phyloP scores from a whole-genome alignment of 2,329 filamentous ascomycete species.

The Diaporthe vaccinii region DNA sequence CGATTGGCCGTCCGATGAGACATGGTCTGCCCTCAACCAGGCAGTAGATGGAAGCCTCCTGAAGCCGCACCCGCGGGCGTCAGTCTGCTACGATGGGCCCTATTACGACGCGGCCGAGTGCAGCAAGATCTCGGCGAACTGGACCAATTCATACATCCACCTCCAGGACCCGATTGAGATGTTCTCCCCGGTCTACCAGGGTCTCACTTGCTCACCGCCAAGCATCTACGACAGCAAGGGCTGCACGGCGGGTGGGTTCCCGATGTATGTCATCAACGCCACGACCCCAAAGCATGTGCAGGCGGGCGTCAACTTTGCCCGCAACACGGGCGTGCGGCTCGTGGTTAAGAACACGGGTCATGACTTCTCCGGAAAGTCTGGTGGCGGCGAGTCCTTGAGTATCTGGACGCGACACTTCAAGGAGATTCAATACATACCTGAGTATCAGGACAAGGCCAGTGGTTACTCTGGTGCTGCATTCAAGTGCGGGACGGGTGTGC shows the following conservation, averaged over 20 bases:
- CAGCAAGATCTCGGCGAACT: slow-evolving; percentile 47
- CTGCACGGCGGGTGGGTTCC: slow-evolving; percentile 53
- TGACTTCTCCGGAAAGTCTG: slow-evolving; percentile 66
- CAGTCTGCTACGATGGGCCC: slow-evolving; percentile 50
- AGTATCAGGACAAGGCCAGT: not conserved
- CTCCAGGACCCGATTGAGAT: slow-evolving; percentile 51
- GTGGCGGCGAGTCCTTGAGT: slow-evolving; percentile 53
- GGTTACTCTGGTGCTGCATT: slow-evolving; percentile 62
- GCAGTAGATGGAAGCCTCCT: slow-evolving; percentile 50
- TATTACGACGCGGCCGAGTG: slow-evolving; percentile 47
- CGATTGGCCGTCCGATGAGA: slow-evolving; percentile 48
- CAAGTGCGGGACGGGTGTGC: slow-evolving; percentile 46
- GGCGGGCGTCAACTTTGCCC: slow-evolving; percentile 55
- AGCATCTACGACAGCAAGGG: slow-evolving; percentile 45
- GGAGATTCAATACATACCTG: slow-evolving; percentile 10
- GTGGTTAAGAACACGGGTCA: slow-evolving; percentile 67
- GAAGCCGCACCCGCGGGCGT: slow-evolving; percentile 49
- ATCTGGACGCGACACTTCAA: slow-evolving; percentile 69
- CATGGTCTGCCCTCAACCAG: slow-evolving; percentile 50
- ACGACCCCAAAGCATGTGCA: slow-evolving; percentile 53
- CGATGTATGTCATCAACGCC: slow-evolving; percentile 54
- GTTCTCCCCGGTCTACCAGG: slow-evolving; percentile 51
- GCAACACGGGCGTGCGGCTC: slow-evolving; percentile 60
- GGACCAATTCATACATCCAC: slow-evolving; percentile 49
- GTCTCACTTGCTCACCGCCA: slow-evolving; percentile 48